phyloP scores from a whole-genome alignment of 2,329 filamentous ascomycete genomes.

The Hypoxylon sp. region DNA sequence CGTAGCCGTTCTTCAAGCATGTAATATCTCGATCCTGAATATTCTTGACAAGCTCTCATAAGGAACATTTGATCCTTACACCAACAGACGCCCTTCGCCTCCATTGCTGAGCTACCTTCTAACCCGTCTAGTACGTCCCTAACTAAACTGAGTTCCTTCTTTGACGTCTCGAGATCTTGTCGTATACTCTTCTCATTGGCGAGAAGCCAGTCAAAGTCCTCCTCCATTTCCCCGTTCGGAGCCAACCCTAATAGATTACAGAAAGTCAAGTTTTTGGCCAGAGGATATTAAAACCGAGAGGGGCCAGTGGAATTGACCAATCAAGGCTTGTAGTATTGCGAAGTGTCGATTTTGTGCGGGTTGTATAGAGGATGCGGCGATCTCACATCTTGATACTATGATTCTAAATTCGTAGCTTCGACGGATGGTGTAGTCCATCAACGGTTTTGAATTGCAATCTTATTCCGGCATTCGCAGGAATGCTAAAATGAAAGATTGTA shows the following conservation, averaged over 20 bases:
- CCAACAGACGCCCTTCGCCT: constrained; percentile 1
- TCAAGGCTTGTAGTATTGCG: neutral
- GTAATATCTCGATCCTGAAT: constrained; percentile 45
- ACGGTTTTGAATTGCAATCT: neutral
- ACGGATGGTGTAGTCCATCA: neutral
- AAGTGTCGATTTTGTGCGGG: neutral
- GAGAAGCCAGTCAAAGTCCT: constrained; percentile 45
- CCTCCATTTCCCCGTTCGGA: neutral
- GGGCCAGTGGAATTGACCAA: constrained; percentile 6
- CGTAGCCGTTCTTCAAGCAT: constrained; percentile 49
- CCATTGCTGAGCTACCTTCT: constrained; percentile 14
- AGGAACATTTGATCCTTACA: constrained; percentile 38
- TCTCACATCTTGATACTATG: neutral
- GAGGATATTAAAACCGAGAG: constrained; percentile 27
- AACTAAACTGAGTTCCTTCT: constrained; percentile 50
- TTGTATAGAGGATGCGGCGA: neutral
- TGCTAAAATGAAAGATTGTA: neutral
- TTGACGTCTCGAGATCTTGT: constrained; percentile 48
- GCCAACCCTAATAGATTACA: constrained; percentile 9
- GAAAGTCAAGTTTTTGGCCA: constrained; percentile 22
- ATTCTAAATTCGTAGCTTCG: neutral
- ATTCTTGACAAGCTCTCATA: constrained; percentile 50
- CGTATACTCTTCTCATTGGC: constrained; percentile 37
- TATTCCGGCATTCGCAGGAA: neutral
- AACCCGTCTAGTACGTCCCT: constrained; percentile 44